Percentiles rank a stretch among this genome's conserved stretches.
Conservation (phyloP, 306 rosid genomes). For the Cucumis hystrix region DNA sequence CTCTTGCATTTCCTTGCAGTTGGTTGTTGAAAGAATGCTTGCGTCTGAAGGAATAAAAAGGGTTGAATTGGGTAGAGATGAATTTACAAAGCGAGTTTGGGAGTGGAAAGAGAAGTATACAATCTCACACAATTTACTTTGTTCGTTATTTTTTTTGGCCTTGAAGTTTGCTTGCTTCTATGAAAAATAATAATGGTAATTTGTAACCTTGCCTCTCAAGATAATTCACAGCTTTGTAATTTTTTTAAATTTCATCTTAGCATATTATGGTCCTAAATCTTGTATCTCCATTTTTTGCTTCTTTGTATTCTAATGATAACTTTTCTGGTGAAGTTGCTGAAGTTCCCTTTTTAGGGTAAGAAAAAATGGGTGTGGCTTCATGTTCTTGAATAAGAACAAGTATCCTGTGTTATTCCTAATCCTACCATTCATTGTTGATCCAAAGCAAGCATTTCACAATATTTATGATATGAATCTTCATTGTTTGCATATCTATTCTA, state of each 20-base stretch:
- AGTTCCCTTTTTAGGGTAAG: background rate
- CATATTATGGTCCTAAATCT: background rate
- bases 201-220: background rate
- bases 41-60: constrained; percentile 84
- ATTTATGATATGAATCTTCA: background rate
- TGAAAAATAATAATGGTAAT: background rate
- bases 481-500: background rate
- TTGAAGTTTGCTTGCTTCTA: background rate
- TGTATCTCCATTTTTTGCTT: background rate
- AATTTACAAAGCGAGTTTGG: constrained; percentile 77
- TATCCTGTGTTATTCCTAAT: background rate
- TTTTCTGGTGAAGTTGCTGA: background rate
- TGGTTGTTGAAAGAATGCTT: constrained; percentile 95
- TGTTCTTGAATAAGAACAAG: background rate
- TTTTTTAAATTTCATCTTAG: background rate
- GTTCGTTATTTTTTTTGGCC: constrained; percentile 5
- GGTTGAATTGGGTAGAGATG: constrained; percentile 68
- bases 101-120: constrained; percentile 95
- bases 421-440: background rate
- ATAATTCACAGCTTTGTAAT: background rate
- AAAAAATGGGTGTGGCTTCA: background rate
- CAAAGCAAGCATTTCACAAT: background rate
- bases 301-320: background rate
- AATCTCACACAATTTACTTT: constrained; percentile 3
- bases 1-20: constrained; percentile 38